Percentiles rank a stretch among this genome's conserved stretches.
Conservation (phyloP, 805 yeast species). For the Tetrapisispora arboricola region DNA sequence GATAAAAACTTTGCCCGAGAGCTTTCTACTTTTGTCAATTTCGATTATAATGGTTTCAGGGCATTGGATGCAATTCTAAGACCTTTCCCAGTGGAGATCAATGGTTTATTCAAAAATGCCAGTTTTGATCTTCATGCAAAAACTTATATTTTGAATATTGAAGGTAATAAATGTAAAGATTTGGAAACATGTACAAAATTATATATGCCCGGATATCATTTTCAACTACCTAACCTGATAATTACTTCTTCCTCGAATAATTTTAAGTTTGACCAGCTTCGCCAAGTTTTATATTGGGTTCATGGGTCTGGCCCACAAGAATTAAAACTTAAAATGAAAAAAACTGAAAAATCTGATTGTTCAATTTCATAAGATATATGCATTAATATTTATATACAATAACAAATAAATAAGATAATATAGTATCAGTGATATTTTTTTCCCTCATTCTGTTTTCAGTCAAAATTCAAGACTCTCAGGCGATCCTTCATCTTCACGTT, state of each 20-base stretch:
- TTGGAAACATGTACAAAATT: conserved; percentile 27
- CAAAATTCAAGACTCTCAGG: conserved; percentile 1
- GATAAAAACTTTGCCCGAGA: not conserved
- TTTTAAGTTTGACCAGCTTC: conserved; percentile 40
- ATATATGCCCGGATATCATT: conserved; percentile 67
- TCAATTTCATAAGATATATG: not conserved
- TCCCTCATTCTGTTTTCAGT: too few relatives aligned
- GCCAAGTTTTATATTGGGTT: conserved; percentile 61
- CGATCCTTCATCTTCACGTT: conserved; percentile 28
- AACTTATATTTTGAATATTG: conserved; percentile 40
- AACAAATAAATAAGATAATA: not conserved
- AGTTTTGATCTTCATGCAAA: conserved; percentile 48
- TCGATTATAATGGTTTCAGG: conserved; percentile 45
- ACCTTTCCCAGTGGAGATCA: conserved; percentile 59
- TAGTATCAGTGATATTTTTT: too few relatives aligned
- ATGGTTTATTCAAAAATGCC: conserved; percentile 46
- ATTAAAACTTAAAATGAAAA: not conserved
- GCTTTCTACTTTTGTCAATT: not conserved
- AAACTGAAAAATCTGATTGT: not conserved
- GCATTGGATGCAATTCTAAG: conserved; percentile 67
- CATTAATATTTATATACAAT: not conserved
- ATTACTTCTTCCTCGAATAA: conserved; percentile 44
- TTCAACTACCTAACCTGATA: conserved; percentile 37
- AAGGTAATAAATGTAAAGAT: conserved; percentile 20
- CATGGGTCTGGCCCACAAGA: conserved; percentile 40